These are phyloP conservation scores for Isabelozyma rhagii DNA, from an alignment of 805 yeast genomes.

Conservation along the genomic window DNA sequence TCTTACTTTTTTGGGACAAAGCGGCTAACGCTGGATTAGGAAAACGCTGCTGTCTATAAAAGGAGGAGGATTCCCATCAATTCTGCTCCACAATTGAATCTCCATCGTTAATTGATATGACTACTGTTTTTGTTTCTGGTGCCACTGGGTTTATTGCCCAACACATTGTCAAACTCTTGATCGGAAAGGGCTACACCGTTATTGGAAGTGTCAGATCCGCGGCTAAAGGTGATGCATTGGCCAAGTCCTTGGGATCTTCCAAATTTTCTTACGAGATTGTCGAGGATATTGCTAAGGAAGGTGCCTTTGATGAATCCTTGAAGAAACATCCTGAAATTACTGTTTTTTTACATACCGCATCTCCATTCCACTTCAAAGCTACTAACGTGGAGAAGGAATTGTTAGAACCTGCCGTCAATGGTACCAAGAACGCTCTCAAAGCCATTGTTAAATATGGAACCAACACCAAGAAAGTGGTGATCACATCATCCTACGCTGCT, in stretches of 20 bases:
- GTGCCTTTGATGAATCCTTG: conserved; percentile 46
- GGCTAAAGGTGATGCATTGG: conserved; percentile 36
- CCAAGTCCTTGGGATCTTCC: conserved; percentile 22
- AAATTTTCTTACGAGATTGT: conserved; percentile 45
- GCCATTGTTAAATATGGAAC: conserved; percentile 45
- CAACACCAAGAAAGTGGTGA: conserved; percentile 40
- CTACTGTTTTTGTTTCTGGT: conserved; percentile 48
- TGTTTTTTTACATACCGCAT: conserved; percentile 59
- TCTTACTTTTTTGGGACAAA: too few relatives aligned
- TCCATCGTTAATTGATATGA: conserved; percentile 1
- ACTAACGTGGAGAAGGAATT: conserved; percentile 48
- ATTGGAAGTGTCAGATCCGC: conserved; percentile 51
- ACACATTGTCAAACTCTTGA: conserved; percentile 42
- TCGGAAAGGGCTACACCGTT: conserved; percentile 41
- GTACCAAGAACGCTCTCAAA: conserved; percentile 50
- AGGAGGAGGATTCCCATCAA: background rate
- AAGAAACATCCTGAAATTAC: conserved; percentile 47
- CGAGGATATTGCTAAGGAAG: conserved; percentile 42
- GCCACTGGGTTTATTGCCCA: conserved; percentile 56
- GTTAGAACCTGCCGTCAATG: conserved; percentile 53
- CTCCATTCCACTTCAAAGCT: conserved; percentile 50
- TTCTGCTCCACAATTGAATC: background rate
- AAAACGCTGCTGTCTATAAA: background rate
- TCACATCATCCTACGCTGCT: conserved; percentile 56
- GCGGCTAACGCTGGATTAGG: too few relatives aligned